Base-by-base conservation (phyloP, 306 rosid genomes). In the Alnus rubra region DNA sequence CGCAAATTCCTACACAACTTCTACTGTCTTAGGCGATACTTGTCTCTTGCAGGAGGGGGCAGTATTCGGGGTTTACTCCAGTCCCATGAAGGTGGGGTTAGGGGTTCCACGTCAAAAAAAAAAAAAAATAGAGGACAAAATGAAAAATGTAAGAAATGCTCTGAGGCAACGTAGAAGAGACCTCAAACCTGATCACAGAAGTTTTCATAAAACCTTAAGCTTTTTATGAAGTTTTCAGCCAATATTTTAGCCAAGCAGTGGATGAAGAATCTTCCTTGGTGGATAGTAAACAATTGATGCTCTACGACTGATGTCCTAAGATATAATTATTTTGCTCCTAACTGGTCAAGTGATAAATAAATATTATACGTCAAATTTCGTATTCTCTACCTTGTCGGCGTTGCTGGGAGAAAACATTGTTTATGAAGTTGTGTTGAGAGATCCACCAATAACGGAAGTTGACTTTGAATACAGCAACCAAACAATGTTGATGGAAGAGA, bases 141-240 rank as follows among this genome's bases (percentile, higher is more conserved):
- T 23, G 28, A 23, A 23, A 23, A 23, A 23, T 23, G 28, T 23
- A 23, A 23, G 28, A 23, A 23, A 23, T 23, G 28, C 28, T 23
- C 28, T 23, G 28, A 23, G 28, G 28, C 28, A 23, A 23, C 28
- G 28, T 23, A 39, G 44, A 45, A 9, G 30, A 63, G n/a, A 14
- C 9, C 37, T 11, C 82, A 73, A 65, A 85, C 83, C 81, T 85
- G 88, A 62, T 85, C 80, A 45, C 75, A 82, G 74, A 82, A 85
- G 37, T 23, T 23, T 23, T 23, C 28, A 23, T 23, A 23, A 23
- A 23, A 23, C 28, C 28, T 23, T 23, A 23, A 23, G 28, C 28
- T 23, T 23, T 23, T 23, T 23, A 23, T 23, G 28, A 23, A 23
- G 28, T 23, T 23, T 23, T 23, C 28, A 23, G 28, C 28, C 28